phyloP scores from a whole-genome alignment of 306 rosid species.

The Vigna trinervia region DNA sequence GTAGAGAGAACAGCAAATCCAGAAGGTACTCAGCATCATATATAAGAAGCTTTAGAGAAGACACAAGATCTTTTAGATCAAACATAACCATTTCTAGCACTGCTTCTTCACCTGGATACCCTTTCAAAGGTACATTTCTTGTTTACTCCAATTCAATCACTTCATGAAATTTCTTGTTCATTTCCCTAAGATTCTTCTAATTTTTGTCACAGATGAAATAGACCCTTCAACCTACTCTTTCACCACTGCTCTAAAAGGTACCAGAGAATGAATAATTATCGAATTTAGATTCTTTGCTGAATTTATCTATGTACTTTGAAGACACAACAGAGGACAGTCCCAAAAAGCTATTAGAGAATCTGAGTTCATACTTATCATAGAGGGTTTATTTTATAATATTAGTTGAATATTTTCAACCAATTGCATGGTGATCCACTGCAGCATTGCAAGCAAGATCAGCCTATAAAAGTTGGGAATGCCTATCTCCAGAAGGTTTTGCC shows the following conservation, averaged over 20 bases:
- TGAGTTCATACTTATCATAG: background rate
- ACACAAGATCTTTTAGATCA: constrained; percentile 82
- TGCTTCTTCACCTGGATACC: constrained; percentile 91
- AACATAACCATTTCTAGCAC: constrained; percentile 82
- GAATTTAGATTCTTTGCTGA: too few species aligned
- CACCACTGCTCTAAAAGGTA: constrained; percentile 88
- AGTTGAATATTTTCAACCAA: constrained; percentile 19
- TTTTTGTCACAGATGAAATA: constrained; percentile 74
- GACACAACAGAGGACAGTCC: too few species aligned
- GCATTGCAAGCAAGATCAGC: constrained; percentile 85
- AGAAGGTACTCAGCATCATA: constrained; percentile 87
- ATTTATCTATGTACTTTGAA: too few species aligned
- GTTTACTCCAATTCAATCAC: background rate
- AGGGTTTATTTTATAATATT: constrained; percentile 23
- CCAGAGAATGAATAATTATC: background rate
- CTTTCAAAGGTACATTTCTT: constrained; percentile 62
- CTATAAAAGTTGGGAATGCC: constrained; percentile 71
- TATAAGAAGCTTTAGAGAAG: constrained; percentile 88
- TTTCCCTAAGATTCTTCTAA: background rate
- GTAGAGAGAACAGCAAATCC: constrained; percentile 65
- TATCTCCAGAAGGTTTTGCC: constrained; percentile 90
- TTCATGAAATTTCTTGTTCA: background rate
- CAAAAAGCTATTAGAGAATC: background rate
- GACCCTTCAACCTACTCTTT: constrained; percentile 95
- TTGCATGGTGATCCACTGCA: constrained; percentile 50